Evolutionary conservation across 768 basidiomycete species (phyloP).

Genomic region (Macrolepiota fuliginosa): DNA sequence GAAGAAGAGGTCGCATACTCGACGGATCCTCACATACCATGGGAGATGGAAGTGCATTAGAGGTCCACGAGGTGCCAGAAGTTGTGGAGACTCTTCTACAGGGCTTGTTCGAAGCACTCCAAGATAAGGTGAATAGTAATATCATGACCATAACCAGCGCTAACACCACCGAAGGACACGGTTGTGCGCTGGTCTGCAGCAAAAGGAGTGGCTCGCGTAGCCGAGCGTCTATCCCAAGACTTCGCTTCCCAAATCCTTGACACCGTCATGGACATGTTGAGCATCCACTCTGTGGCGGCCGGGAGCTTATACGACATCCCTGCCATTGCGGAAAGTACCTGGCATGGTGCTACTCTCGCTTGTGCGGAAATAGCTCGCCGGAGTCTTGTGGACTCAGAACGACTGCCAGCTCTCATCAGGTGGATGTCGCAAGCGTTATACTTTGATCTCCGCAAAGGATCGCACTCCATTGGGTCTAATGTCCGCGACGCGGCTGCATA

Average conservation of each 20-base stretch:
- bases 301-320: slow-evolving; percentile 70
- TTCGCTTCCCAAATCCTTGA: slow-evolving; percentile 82
- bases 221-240: slow-evolving; percentile 73
- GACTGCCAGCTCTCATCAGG: slow-evolving; percentile 61
- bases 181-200: slow-evolving; percentile 93
- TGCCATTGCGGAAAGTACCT: slow-evolving; percentile 78
- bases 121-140: slow-evolving; percentile 64
- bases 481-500: slow-evolving; percentile 96
- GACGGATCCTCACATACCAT: slow-evolving; percentile 22
- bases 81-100: slow-evolving; percentile 75
- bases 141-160: background rate
- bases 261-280: slow-evolving; percentile 73
- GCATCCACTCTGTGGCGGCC: slow-evolving; percentile 65
- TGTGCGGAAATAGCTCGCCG: slow-evolving; percentile 91
- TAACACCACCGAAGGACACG: slow-evolving; percentile 64
- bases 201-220: slow-evolving; percentile 85
- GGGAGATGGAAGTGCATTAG: slow-evolving; percentile 8
- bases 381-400: slow-evolving; percentile 59
- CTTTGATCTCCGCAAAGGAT: slow-evolving; percentile 89
- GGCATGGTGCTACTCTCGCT: slow-evolving; percentile 94
- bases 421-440: slow-evolving; percentile 88
- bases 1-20: slow-evolving; percentile 24
- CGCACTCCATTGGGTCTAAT: slow-evolving; percentile 91
- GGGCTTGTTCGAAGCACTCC: slow-evolving; percentile 66
- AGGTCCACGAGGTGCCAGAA: slow-evolving; percentile 70